phyloP scores from a whole-genome alignment of 371 early-diverging fungal species.

The Thermomucor indicae-seudaticae region DNA sequence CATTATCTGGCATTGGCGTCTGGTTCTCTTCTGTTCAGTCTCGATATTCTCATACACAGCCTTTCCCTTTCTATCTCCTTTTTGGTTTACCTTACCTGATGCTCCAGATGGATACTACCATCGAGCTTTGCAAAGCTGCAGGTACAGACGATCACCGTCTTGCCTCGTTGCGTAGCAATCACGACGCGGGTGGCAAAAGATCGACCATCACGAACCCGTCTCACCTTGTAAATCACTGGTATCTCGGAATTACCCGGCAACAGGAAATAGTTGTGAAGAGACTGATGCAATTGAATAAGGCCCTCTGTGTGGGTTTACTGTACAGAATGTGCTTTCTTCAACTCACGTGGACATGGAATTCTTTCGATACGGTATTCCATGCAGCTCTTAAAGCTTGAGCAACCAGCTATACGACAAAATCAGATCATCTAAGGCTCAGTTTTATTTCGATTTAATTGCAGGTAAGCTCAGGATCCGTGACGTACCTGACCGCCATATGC shows the following conservation, averaged over 20 bases:
- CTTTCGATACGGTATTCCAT: slow-evolving; percentile 65
- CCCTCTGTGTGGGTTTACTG: not conserved
- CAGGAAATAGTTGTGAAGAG: slow-evolving; percentile 36
- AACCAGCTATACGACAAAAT: slow-evolving; percentile 42
- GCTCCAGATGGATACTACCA: slow-evolving; percentile 17
- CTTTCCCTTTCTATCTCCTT: not conserved
- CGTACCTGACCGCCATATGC: slow-evolving; percentile 73
- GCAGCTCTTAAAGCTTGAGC: slow-evolving; percentile 83
- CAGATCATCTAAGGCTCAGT: not conserved
- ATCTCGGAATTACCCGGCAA: slow-evolving; percentile 28
- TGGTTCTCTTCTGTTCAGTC: slow-evolving; percentile 1
- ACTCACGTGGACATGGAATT: slow-evolving; percentile 65
- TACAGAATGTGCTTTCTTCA: not conserved
- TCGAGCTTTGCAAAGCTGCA: slow-evolving; percentile 31
- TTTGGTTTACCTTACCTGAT: slow-evolving; percentile 23
- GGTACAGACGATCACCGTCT: slow-evolving; percentile 27
- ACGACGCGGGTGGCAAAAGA: slow-evolving; percentile 39
- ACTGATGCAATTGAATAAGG: slow-evolving; percentile 14
- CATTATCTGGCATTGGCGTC: slow-evolving; percentile 20
- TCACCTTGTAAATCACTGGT: slow-evolving; percentile 37
- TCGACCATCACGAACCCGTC: slow-evolving; percentile 36
- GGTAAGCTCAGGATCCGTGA: not conserved
- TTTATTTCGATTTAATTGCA: not conserved
- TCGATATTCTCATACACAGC: too few relatives aligned
- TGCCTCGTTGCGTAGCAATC: slow-evolving; percentile 36